Conservation (phyloP, 2,329 filamentous ascomycete species). For the Delphinella strobiligena region DNA sequence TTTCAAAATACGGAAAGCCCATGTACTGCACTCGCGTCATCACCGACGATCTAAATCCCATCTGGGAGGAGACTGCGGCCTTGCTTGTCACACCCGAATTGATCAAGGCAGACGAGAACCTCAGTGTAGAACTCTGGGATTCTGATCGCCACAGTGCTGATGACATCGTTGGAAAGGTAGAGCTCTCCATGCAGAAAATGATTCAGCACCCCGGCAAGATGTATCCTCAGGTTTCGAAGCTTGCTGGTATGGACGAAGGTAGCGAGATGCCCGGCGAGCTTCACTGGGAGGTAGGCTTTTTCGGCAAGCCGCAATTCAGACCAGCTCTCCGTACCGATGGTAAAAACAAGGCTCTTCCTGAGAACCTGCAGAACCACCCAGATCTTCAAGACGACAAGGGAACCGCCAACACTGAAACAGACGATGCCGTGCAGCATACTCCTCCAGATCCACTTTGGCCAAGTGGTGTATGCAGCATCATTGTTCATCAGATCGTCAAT, state of each 20-base stretch:
- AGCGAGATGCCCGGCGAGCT: slow-evolving; percentile 86
- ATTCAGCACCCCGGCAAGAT: slow-evolving; percentile 89
- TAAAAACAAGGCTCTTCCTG: slow-evolving; percentile 65
- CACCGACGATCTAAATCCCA: slow-evolving; percentile 82
- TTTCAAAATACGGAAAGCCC: slow-evolving; percentile 93
- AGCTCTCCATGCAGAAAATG: slow-evolving; percentile 86
- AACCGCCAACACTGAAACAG: slow-evolving; percentile 55
- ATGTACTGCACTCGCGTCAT: slow-evolving; percentile 97
- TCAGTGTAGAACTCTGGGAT: slow-evolving; percentile 93
- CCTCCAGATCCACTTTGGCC: slow-evolving; percentile 96
- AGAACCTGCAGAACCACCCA: slow-evolving; percentile 58
- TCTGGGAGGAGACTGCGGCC: slow-evolving; percentile 81
- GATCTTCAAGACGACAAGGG: slow-evolving; percentile 85
- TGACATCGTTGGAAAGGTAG: slow-evolving; percentile 89
- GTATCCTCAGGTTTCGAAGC: slow-evolving; percentile 77
- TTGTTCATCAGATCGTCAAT: slow-evolving; percentile 92
- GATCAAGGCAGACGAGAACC: slow-evolving; percentile 84
- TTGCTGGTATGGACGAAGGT: slow-evolving; percentile 70
- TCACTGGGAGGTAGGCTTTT: slow-evolving; percentile 94
- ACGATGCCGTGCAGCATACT: slow-evolving; percentile 78
- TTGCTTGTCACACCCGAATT: slow-evolving; percentile 78
- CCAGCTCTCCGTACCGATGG: slow-evolving; percentile 77
- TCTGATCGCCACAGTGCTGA: slow-evolving; percentile 86
- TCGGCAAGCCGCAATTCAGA: slow-evolving; percentile 80
- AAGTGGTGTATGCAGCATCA: slow-evolving; percentile 71